Base-by-base conservation (phyloP, 1,284 basidiomycete species). In the Filobasidium uniguttulatum region DNA sequence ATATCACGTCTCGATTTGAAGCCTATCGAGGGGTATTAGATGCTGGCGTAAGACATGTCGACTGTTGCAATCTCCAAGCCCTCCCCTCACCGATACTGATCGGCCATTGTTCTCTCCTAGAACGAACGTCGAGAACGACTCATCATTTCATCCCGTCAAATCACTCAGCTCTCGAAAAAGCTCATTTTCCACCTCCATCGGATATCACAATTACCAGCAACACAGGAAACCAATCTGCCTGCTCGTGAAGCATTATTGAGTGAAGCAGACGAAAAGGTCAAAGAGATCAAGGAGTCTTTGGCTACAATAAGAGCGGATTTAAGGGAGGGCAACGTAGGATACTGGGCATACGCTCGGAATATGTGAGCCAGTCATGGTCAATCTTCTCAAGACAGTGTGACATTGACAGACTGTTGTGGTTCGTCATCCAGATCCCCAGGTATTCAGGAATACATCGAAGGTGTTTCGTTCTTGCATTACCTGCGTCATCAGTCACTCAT, bases 181-280 rank as follows among this genome's bases (percentile, higher is more conserved):
- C 75, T 82, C 61, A 97, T 98, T 56, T 97, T 97, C 62, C 80
- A 88, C 44, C 75, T 97, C 3, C 93, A 96, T 62, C 82, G 90
- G 36, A 73, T 80, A 50, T 54, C 55, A 3, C 48, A 55, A 20
- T 30, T 52, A 20, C 49, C 54, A 15, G 25, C 44, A 4, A 28
- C 49, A 9, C 44, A 41, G 19, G 31, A 34, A 19, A 72, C 78
- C 49, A 73, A 76, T 55, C 79, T 77, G 57, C 72, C 72, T 75
- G 23, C 67, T 59, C 14, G 58, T 55, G 0, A 44, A 3, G 65
- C 64, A 57, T 61, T 62, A 26, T 17, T 69, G 2, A 64, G 71
- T 2, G 75, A 79, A 46, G 85, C 77, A 0, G 73, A 75, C 37
- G 68, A 71, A 44, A 89, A 86, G 64, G 75, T 93, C 29, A 63